A percentile compares a stretch with the other conserved stretches of the same genome.
These are phyloP conservation scores for Ambrosia artemisiifolia DNA, from an alignment of 129 eudicot species.

Conservation along the genomic window DNA sequence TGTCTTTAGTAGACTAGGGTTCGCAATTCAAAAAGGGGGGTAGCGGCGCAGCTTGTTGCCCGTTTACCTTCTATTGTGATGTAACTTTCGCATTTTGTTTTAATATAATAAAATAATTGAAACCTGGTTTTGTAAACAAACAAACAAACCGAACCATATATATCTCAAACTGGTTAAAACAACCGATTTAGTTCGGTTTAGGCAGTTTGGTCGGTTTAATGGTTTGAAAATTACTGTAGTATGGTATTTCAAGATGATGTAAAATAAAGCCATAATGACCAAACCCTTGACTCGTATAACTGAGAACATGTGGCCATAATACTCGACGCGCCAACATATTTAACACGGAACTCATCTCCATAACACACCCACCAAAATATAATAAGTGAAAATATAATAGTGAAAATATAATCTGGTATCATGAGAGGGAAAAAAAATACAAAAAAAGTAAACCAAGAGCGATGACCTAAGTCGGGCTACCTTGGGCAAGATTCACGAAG, in stretches of 20 bases:
- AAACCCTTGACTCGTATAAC: constrained; percentile 13
- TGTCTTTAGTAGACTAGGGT: no score
- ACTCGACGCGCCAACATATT: constrained; percentile 9
- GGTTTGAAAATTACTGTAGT: no score
- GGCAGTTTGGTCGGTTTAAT: no score
- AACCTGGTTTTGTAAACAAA: no score
- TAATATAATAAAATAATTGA: no score
- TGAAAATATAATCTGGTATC: constrained; percentile 10
- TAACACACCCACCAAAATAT: constrained; percentile 24
- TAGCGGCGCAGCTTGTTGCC: no score
- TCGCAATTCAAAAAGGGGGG: no score
- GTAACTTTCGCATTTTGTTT: no score
- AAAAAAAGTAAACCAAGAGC: constrained; percentile 21
- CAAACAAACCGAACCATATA: no score
- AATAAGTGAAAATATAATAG: constrained; percentile 8
- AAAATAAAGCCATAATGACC: background rate
- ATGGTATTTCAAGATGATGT: background rate
- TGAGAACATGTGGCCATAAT: background rate
- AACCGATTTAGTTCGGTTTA: no score
- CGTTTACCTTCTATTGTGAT: no score
- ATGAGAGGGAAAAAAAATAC: background rate
- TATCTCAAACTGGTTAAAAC: no score
- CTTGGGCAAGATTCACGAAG: constrained; percentile 17
- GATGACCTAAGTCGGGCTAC: background rate
- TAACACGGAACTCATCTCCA: constrained; percentile 15